Evolutionary conservation across 179 eudicot species (phyloP).

Genomic region (Gypsophila paniculata): DNA sequence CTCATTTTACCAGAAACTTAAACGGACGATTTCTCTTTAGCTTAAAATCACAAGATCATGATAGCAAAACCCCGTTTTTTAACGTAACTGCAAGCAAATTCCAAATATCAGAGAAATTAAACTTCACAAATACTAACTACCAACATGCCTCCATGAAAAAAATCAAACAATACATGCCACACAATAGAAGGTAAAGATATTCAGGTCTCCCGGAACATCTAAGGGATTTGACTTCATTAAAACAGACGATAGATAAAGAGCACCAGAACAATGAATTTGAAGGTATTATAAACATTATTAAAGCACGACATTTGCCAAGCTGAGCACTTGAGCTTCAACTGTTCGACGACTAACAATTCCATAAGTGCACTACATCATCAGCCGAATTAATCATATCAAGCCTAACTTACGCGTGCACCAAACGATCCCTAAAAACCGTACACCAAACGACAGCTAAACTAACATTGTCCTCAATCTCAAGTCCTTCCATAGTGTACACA

Average conservation of each 20-base stretch:
- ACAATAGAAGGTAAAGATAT: background rate
- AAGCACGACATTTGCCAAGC: background rate
- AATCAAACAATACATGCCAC: background rate
- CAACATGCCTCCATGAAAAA: too few relatives aligned
- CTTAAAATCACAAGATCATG: conserved; percentile 28
- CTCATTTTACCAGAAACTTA: conserved; percentile 44
- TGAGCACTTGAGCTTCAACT: background rate
- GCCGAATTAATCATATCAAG: background rate
- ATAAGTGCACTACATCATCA: too few relatives aligned
- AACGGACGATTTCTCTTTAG: background rate
- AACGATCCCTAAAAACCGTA: background rate
- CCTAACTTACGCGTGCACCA: background rate
- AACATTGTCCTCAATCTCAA: background rate
- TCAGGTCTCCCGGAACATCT: background rate
- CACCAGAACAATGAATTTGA: background rate
- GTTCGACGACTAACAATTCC: too few relatives aligned
- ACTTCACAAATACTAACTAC: background rate
- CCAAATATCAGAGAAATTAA: conserved; percentile 7
- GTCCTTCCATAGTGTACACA: background rate
- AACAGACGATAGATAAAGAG: background rate
- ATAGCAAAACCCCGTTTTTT: conserved; percentile 10
- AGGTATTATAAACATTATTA: background rate
- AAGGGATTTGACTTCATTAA: background rate
- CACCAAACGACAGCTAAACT: too few relatives aligned
- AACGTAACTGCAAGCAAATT: conserved; percentile 22